A percentile compares a stretch with the other conserved stretches of the same genome.
Evolutionary conservation across 306 rosid genomes (phyloP).

Genomic region (Astragalus glycyphyllos): DNA sequence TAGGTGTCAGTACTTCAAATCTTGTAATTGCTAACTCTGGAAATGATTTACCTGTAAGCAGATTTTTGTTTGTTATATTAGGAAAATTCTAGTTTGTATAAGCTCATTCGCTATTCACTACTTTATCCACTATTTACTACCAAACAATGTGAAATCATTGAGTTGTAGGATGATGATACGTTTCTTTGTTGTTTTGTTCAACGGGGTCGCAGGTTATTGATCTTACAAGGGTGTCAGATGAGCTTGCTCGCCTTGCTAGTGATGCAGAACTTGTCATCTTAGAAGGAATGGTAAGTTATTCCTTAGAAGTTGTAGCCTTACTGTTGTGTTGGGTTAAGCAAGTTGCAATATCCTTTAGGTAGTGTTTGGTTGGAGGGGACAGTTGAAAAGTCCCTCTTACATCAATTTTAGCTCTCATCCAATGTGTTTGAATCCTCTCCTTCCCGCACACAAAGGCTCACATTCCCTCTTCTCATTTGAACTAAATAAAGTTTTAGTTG

Average conservation of each 20-base stretch:
- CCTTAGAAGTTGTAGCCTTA: constrained; percentile 17
- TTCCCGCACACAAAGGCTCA: no score
- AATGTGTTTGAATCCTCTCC: no score
- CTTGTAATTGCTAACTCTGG: constrained; percentile 85
- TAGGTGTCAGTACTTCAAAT: constrained; percentile 78
- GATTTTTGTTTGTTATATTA: neutral
- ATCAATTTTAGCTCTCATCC: no score
- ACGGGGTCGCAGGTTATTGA: constrained; percentile 69
- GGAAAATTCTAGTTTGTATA: neutral
- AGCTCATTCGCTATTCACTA: no score
- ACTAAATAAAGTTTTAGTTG: neutral
- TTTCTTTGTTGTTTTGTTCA: constrained; percentile 37
- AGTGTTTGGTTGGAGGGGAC: no score
- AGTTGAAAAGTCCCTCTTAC: no score
- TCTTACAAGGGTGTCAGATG: constrained; percentile 78
- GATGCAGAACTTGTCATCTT: constrained; percentile 85
- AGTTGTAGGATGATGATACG: constrained; percentile 18
- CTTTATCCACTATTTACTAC: neutral
- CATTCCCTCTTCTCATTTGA: no score
- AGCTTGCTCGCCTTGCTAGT: constrained; percentile 69
- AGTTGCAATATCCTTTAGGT: constrained; percentile 2
- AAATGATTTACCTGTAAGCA: constrained; percentile 90
- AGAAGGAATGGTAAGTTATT: constrained; percentile 91
- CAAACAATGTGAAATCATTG: neutral
- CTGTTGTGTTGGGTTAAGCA: constrained; percentile 12